Evolutionary conservation across 306 rosid genomes (phyloP), one percentile per base, ranked within the genome.

Genomic region (Quillaja saponaria): DNA sequence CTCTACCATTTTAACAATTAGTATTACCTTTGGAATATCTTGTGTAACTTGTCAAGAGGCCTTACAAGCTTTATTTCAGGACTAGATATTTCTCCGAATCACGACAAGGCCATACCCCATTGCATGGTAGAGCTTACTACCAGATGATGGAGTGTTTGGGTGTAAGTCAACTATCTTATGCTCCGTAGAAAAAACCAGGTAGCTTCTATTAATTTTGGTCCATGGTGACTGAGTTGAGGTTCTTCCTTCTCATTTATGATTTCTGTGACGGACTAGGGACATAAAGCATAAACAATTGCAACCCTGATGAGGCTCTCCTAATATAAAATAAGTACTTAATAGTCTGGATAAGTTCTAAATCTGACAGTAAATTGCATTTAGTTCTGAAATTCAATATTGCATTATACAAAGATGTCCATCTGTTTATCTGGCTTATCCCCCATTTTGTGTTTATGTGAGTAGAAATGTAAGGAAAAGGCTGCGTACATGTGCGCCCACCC

Each of bases 131-230:
- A 71, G 96, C 98, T 52, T 92, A 92, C 78, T 88, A 88, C 73
- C 96, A 88, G 75, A 79, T 92, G 95, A 88, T 92, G 98, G 98
- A 92, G 79, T 92, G 98, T 71, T 78, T 92, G 78, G 98, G 98
- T 18, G 98, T 92, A 86, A 82, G 98, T 80, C 61, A 31, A 58
- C 71, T 10, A 14, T 39, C 19, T 38, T 67, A 17, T 47, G 37
- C 64, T 54, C n/a, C 25, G 39, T 59, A 44, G 48, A 71, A 49
- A 20, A 71, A 49, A 20, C 8, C 1, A 14, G 41, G 31, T 28
- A 67, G 31, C 42, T 13, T 48, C 4, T 21, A 61, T 69, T n/a
- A 55, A 64, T 25, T 49, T 64, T 39, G 50, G 37, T 13, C 51
- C 47, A 51, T 21, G 69, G 46, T 18, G 31, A 25, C 31, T 25